Evolutionary conservation across 2,329 filamentous ascomycete species (phyloP).

Genomic region (Microdochium trichocladiopsis): DNA sequence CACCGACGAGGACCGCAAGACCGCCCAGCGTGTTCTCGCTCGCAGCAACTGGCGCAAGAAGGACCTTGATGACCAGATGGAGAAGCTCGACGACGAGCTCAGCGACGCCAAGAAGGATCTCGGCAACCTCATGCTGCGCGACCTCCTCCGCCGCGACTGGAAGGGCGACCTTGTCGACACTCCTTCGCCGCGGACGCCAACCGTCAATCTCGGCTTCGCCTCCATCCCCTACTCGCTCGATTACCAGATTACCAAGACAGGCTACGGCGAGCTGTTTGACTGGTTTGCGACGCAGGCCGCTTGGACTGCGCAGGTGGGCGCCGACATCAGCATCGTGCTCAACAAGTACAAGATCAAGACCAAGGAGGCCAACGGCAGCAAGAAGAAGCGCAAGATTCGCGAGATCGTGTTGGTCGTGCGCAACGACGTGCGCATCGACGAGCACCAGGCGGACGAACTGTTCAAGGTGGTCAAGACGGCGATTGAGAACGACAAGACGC

Average conservation of each 20-base stretch:
- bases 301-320: constrained; percentile 35
- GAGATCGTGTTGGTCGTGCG: constrained; percentile 36
- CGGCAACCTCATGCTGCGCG: constrained; percentile 29
- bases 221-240: constrained; percentile 37
- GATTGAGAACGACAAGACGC: constrained; percentile 27
- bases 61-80: constrained; percentile 31
- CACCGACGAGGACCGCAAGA: constrained; percentile 28
- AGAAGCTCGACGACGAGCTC: constrained; percentile 29
- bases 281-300: constrained; percentile 40
- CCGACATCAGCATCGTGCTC: constrained; percentile 33
- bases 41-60: constrained; percentile 32
- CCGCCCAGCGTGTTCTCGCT: constrained; percentile 27
- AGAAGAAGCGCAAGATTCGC: constrained; percentile 29
- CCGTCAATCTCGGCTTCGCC: constrained; percentile 35
- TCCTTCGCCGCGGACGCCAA: constrained; percentile 34
- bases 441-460: constrained; percentile 31
- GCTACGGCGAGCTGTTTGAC: constrained; percentile 37
- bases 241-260: constrained; percentile 34
- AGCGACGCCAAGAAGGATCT: constrained; percentile 33
- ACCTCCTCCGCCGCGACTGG: constrained; percentile 37
- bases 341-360: constrained; percentile 35
- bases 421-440: constrained; percentile 34
- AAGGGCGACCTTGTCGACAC: constrained; percentile 39
- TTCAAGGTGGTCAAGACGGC: constrained; percentile 30
- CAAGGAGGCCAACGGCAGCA: constrained; percentile 24